Conservation (phyloP, 805 yeast species). For the Yamadazyma insecticola region DNA sequence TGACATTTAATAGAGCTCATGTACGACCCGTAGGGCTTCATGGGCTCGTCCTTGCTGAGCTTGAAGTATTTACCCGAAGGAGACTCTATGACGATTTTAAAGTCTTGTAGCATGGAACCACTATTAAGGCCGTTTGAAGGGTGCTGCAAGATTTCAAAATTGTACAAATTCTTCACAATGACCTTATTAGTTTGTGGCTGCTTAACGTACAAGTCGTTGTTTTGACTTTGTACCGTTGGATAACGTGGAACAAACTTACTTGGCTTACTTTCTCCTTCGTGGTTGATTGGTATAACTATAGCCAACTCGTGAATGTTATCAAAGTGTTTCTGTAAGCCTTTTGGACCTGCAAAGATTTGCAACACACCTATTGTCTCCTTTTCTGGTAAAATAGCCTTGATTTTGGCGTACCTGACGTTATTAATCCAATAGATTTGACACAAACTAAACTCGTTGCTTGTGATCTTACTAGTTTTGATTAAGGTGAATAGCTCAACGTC, state of each 20-base stretch:
- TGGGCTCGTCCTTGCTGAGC: conserved; percentile 46
- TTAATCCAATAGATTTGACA: conserved; percentile 77
- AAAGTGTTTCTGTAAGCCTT: conserved; percentile 53
- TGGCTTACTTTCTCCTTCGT: conserved; percentile 58
- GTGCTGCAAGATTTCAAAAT: conserved; percentile 59
- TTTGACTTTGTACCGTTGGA: conserved; percentile 65
- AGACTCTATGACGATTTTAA: conserved; percentile 67
- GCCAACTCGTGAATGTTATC: conserved; percentile 65
- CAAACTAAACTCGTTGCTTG: conserved; percentile 52
- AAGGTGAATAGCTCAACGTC: conserved; percentile 65
- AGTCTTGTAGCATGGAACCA: conserved; percentile 34
- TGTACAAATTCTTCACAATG: conserved; percentile 52
- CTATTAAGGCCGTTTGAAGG: conserved; percentile 49
- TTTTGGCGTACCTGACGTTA: conserved; percentile 57
- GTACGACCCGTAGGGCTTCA: conserved; percentile 51
- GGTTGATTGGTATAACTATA: conserved; percentile 70
- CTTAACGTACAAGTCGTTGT: conserved; percentile 72
- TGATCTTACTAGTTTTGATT: conserved; percentile 47
- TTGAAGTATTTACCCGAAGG: conserved; percentile 79
- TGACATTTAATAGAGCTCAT: conserved; percentile 54
- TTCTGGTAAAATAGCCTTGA: conserved; percentile 79
- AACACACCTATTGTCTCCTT: conserved; percentile 65
- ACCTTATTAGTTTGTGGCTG: conserved; percentile 78
- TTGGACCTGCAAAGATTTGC: conserved; percentile 67
- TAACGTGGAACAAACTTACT: conserved; percentile 67